phyloP scores from a whole-genome alignment of 441 rosid species.

The Bruguiera hainesii region DNA sequence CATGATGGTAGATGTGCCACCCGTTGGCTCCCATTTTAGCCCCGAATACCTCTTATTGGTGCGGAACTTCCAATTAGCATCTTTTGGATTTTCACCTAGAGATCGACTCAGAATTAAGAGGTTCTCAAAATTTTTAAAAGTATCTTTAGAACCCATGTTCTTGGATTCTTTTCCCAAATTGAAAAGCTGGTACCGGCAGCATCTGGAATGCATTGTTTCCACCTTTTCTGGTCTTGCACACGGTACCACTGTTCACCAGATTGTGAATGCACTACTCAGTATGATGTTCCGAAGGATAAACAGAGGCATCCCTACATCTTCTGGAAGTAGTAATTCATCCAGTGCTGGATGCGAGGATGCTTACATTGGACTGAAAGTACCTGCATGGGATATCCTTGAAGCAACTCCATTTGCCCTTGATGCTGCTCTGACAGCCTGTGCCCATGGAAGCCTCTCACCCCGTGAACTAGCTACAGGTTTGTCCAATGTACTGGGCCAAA shows the following conservation, averaged over 20 bases:
- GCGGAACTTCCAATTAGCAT: conserved; percentile 68
- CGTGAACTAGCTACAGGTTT: conserved; percentile 99
- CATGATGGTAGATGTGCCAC: conserved; percentile 63
- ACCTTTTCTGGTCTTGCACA: conserved; percentile 73
- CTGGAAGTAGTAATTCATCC: conserved; percentile 79
- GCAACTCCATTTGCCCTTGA: conserved; percentile 85
- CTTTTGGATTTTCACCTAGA: conserved; percentile 62
- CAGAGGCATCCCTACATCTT: conserved; percentile 60
- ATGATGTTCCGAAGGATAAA: conserved; percentile 86
- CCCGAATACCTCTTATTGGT: conserved; percentile 84
- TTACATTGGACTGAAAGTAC: conserved; percentile 63
- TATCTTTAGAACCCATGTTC: conserved; percentile 55
- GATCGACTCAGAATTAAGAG: conserved; percentile 54
- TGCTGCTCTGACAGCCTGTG: conserved; percentile 95
- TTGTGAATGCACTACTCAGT: conserved; percentile 79
- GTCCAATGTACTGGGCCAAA: conserved; percentile 15
- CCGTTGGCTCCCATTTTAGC: conserved; percentile 63
- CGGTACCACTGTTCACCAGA: conserved; percentile 84
- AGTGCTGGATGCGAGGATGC: conserved; percentile 72
- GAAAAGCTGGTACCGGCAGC: conserved; percentile 81
- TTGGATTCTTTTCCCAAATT: conserved; percentile 91
- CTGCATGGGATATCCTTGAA: conserved; percentile 98
- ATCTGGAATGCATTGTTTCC: conserved; percentile 84
- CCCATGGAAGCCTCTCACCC: conserved; percentile 87
- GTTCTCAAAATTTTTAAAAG: conserved; percentile 44